Percentiles rank a stretch among this genome's conserved stretches.
Evolutionary conservation across 169 alveolate genomes (phyloP).

Genomic region (Cryptosporidium felis): DNA sequence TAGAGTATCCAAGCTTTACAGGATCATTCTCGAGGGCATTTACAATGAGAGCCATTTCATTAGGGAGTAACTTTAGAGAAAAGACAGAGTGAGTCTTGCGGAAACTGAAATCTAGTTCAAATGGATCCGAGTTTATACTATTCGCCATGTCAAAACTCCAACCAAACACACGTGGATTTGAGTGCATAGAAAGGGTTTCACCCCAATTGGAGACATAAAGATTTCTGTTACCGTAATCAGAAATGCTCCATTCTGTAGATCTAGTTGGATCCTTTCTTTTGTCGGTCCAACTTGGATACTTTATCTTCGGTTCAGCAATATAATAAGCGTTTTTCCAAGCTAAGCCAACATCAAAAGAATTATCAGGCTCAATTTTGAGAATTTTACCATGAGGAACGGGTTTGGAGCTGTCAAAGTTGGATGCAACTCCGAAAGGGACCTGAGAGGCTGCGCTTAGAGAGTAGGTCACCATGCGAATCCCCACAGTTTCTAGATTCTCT

Average conservation of each 20-base stretch:
- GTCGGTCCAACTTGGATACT: conserved; percentile 27
- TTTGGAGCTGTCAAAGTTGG: conserved; percentile 13
- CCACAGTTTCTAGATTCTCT: not conserved
- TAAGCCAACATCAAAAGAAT: conserved; percentile 36
- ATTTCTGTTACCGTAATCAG: conserved; percentile 33
- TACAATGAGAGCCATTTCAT: conserved; percentile 43
- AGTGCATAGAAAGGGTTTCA: not conserved
- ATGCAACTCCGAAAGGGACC: conserved; percentile 18
- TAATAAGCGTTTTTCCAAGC: not conserved
- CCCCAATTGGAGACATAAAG: conserved; percentile 39
- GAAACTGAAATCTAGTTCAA: conserved; percentile 32
- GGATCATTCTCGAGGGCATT: conserved; percentile 61
- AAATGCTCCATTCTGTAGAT: not conserved
- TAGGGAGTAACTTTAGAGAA: conserved; percentile 34
- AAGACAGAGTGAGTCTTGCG: conserved; percentile 31
- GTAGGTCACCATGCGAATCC: not conserved
- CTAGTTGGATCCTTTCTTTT: not conserved
- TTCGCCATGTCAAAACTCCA: conserved; percentile 23
- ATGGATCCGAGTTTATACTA: conserved; percentile 21
- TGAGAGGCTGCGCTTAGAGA: not conserved
- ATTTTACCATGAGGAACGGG: not conserved
- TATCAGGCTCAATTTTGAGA: not conserved
- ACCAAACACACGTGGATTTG: conserved; percentile 35
- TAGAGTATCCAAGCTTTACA: conserved; percentile 34
- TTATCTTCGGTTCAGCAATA: conserved; percentile 45